Conservation (phyloP, 345 rosid genomes). For the Streptanthus diversifolius region DNA sequence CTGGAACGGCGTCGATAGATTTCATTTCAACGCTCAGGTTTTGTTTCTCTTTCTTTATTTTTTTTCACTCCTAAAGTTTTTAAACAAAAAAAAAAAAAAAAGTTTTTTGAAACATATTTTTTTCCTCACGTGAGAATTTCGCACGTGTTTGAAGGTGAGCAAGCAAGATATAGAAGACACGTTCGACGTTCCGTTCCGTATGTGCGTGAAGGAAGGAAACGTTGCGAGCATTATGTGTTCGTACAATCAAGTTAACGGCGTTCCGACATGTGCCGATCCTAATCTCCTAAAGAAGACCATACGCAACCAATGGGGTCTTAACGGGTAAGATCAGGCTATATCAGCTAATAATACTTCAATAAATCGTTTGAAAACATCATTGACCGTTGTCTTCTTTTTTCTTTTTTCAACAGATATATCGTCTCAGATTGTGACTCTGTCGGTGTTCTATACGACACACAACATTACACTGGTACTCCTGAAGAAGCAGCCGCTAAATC, state of each 20-base stretch:
- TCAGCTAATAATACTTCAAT: not conserved
- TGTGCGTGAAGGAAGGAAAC: slow-evolving; percentile 75
- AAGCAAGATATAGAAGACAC: slow-evolving; percentile 81
- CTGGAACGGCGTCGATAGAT: slow-evolving; percentile 78
- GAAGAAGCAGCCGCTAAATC: slow-evolving; percentile 91
- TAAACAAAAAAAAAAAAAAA: too few species aligned
- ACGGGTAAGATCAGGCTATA: slow-evolving; percentile 52
- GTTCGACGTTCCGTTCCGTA: slow-evolving; percentile 67
- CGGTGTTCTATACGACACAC: slow-evolving; percentile 55
- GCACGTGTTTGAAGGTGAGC: slow-evolving; percentile 54
- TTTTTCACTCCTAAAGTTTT: too few species aligned
- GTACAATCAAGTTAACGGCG: slow-evolving; percentile 81
- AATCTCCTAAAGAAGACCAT: slow-evolving; percentile 51
- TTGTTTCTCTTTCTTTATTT: too few species aligned
- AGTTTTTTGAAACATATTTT: too few species aligned
- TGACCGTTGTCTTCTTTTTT: not conserved
- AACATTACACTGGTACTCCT: slow-evolving; percentile 68
- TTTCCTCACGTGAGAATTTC: slow-evolving; percentile 20
- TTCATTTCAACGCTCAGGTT: slow-evolving; percentile 79
- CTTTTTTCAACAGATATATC: slow-evolving; percentile 49
- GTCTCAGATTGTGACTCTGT: slow-evolving; percentile 93
- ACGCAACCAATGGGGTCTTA: slow-evolving; percentile 67
- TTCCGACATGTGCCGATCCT: slow-evolving; percentile 85
- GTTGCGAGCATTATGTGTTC: slow-evolving; percentile 94
- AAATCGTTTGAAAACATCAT: not conserved